Base-by-base conservation (phyloP, 2,329 filamentous ascomycete genomes). In the Fusarium protoensiforme region DNA sequence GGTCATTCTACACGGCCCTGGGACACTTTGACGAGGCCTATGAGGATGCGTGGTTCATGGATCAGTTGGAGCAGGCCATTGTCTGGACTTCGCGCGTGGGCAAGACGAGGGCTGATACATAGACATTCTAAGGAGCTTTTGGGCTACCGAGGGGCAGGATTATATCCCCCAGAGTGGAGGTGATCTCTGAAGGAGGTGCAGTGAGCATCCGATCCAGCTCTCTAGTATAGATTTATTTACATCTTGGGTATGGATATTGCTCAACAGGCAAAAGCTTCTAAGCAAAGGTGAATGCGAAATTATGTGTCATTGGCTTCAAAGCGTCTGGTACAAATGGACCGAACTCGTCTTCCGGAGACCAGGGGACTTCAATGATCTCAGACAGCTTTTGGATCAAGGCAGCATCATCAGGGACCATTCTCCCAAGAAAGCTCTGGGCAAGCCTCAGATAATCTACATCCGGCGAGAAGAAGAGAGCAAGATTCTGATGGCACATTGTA, bases 21-120 rank as follows among this genome's bases (percentile, higher is more conserved):
- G 72, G 72, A 0, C 72, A 74, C 18, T 74, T 75, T 58, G 35
- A 72, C 1, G 68, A 72, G 4, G 41, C 61, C 0, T 74, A 74
- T 24, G 9, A 20, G 8, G 39, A 74, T 33, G 0, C 38, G 1
- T 74, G 72, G 72, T 74, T 72, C 20, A 31, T 65, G 36, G 58
- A 53, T 8, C 53, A n/a, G 11, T 18, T 74, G 11, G 43, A 33
- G 1, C 65, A 65, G n/a, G 71, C 48, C 2, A 24, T 72, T 8
- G 1, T 67, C 0, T 74, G 72, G 72, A 31, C 46, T 6, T 18
- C 43, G 3, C 16, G 24, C 6, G 24, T 7, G 10, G 43, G 43
- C 9, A 18, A n/a, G 16, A 13, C 18, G 8, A 9, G 18, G 36
- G 7, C 3, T n/a, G 16, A 33, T 33, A 5, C 4, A 33, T 13